These are phyloP conservation scores for Fusarium sp. DNA, from an alignment of 2,329 filamentous ascomycete species.

Conservation along the genomic window DNA sequence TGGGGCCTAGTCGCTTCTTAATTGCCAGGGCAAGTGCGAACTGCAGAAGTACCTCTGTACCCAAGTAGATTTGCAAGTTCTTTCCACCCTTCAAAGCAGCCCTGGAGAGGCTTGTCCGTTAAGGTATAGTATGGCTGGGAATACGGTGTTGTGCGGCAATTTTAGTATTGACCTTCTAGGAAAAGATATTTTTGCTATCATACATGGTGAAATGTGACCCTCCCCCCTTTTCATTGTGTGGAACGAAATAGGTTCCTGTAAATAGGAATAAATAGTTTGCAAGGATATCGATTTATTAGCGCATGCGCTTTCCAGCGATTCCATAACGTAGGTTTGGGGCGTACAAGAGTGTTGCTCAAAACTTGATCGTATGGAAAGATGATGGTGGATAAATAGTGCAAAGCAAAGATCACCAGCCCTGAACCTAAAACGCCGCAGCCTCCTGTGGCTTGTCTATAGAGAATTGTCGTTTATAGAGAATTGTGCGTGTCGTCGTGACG, in stretches of 20 bases:
- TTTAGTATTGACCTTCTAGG: too few relatives aligned
- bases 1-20: too few relatives aligned
- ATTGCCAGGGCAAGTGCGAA: too few relatives aligned
- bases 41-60: too few relatives aligned
- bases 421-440: constrained; percentile 27
- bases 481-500: constrained; percentile 41
- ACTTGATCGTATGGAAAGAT: background rate
- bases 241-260: background rate
- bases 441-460: constrained; percentile 32
- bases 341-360: background rate
- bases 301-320: background rate
- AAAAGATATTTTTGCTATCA: background rate
- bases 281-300: constrained; percentile 1
- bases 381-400: background rate
- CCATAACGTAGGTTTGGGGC: background rate
- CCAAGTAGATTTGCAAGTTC: too few relatives aligned
- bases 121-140: too few relatives aligned
- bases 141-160: too few relatives aligned
- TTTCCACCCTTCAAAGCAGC: too few relatives aligned
- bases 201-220: constrained; percentile 5
- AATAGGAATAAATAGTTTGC: constrained; percentile 6
- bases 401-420: constrained; percentile 11
- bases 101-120: too few relatives aligned
- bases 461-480: constrained; percentile 29
- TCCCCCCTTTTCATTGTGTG: constrained; percentile 7